phyloP scores from a whole-genome alignment of 371 early-diverging fungal genomes.

The Apophysomyces elegans region DNA sequence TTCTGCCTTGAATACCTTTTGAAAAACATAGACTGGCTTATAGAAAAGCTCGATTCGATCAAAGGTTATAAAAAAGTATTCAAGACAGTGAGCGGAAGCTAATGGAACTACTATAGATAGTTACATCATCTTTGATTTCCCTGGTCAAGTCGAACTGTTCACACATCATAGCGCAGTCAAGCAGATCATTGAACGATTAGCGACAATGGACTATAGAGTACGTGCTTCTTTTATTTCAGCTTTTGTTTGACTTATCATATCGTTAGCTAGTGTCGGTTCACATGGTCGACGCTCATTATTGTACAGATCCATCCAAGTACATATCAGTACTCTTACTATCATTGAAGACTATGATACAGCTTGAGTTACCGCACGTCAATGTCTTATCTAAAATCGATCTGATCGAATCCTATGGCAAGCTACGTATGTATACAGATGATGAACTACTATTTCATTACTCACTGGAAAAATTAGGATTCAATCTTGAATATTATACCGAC shows the following conservation, averaged over 20 bases:
- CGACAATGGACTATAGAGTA: constrained; percentile 76
- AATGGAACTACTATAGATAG: constrained; percentile 54
- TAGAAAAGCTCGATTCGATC: constrained; percentile 76
- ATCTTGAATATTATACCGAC: constrained; percentile 92
- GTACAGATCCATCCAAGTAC: constrained; percentile 93
- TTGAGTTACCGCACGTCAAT: constrained; percentile 96
- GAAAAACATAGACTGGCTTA: constrained; percentile 94
- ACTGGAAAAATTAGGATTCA: constrained; percentile 61
- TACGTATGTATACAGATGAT: constrained; percentile 51
- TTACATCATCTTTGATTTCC: constrained; percentile 97
- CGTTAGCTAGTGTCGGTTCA: constrained; percentile 86
- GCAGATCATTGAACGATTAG: constrained; percentile 76
- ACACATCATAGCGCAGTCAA: constrained; percentile 91
- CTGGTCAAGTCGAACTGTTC: constrained; percentile 99
- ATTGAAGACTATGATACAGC: constrained; percentile 89
- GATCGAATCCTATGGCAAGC: constrained; percentile 75
- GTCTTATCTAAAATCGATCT: constrained; percentile 96
- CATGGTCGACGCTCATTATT: constrained; percentile 92
- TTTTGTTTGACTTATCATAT: not conserved
- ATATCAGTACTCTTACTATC: constrained; percentile 89
- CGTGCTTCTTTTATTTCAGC: not conserved
- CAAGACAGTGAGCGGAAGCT: not conserved
- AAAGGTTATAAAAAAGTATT: constrained; percentile 49
- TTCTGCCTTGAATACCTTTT: constrained; percentile 94
- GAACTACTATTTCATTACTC: not conserved